phyloP scores from a whole-genome alignment of 768 basidiomycete species.

The Sporobolomyces phaffii region DNA sequence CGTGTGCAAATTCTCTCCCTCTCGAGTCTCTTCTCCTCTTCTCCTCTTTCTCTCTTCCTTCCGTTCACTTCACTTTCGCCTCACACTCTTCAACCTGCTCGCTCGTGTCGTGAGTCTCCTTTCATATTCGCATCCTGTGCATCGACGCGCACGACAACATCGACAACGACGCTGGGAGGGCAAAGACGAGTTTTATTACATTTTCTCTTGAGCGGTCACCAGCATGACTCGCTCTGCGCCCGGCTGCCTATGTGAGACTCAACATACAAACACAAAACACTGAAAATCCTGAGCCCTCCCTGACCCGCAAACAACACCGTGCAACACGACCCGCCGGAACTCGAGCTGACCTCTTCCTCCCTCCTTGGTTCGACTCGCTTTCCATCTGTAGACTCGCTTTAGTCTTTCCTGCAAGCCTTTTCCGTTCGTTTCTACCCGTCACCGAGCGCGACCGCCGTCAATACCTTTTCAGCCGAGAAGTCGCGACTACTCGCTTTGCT shows the following conservation, averaged over 20 bases:
- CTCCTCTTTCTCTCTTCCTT: slow-evolving; percentile 3
- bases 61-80: background rate
- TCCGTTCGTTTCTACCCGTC: too few relatives aligned
- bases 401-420: too few relatives aligned
- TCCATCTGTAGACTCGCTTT: too few relatives aligned
- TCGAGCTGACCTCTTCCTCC: slow-evolving; percentile 5
- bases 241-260: slow-evolving; percentile 9
- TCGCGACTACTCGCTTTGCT: too few relatives aligned
- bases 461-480: too few relatives aligned
- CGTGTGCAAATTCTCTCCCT: too few relatives aligned
- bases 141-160: too few relatives aligned
- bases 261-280: slow-evolving; percentile 22
- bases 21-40: background rate
- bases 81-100: background rate
- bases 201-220: slow-evolving; percentile 10
- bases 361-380: background rate
- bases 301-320: background rate
- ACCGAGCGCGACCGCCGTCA: too few relatives aligned
- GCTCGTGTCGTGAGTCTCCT: background rate
- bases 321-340: background rate
- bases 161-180: background rate
- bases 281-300: slow-evolving; percentile 27
- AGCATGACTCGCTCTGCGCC: slow-evolving; percentile 18
- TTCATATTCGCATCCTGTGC: background rate
- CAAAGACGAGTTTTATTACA: slow-evolving; percentile 12